phyloP scores from a whole-genome alignment of 2,329 filamentous ascomycete genomes.

The Penicillium sp. region DNA sequence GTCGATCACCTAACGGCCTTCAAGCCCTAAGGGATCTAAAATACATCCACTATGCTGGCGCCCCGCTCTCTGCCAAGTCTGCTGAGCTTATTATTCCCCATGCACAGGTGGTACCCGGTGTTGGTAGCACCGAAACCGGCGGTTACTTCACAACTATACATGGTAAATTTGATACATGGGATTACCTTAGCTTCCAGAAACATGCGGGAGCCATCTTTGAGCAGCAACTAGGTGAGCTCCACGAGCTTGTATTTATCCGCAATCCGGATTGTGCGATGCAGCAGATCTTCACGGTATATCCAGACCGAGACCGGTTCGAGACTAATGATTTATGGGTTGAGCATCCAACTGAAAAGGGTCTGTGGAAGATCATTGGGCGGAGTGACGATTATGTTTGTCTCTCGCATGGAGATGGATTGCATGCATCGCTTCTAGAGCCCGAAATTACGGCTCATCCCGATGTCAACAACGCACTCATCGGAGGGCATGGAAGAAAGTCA shows the following conservation, averaged over 20 bases:
- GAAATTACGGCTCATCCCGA: constrained; percentile 20
- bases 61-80: constrained; percentile 26
- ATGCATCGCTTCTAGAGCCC: constrained; percentile 24
- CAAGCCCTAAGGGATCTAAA: constrained; percentile 15
- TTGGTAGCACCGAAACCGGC: constrained; percentile 28
- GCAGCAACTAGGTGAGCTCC: constrained; percentile 11
- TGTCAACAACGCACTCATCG: constrained; percentile 22
- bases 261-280: constrained; percentile 11
- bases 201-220: constrained; percentile 14
- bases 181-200: constrained; percentile 20
- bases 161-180: constrained; percentile 14
- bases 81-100: constrained; percentile 22
- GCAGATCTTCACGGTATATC: constrained; percentile 22
- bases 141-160: constrained; percentile 15
- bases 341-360: constrained; percentile 20
- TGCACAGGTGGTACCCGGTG: constrained; percentile 14
- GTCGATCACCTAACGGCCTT: constrained; percentile 10
- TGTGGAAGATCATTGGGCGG: constrained; percentile 28
- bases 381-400: constrained; percentile 19
- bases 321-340: constrained; percentile 26
- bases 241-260: constrained; percentile 26
- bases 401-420: constrained; percentile 21
- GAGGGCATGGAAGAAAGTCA: constrained; percentile 17
- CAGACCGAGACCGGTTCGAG: constrained; percentile 16
- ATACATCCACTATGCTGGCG: constrained; percentile 21